Evolutionary conservation across 179 eudicot genomes (phyloP).

Genomic region (Heliamphora pulchella): DNA sequence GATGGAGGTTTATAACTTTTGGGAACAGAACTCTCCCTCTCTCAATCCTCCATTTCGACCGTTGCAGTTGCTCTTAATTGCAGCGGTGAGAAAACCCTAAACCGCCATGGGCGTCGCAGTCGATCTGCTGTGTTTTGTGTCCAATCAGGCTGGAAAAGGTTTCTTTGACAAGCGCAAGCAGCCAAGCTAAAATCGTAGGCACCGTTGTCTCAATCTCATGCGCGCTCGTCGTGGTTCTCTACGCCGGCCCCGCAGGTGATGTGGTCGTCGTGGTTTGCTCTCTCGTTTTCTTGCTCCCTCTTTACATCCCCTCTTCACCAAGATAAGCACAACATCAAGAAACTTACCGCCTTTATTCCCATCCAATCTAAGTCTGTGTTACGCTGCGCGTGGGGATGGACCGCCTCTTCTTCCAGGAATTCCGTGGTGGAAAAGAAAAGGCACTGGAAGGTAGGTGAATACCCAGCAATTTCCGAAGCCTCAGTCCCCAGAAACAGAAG

Average conservation of each 20-base stretch:
- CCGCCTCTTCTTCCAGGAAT: conserved; percentile 18
- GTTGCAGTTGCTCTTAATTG: no score
- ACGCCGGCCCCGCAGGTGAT: not conserved
- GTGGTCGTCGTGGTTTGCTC: conserved; percentile 14
- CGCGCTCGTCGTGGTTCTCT: no score
- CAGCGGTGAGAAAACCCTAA: no score
- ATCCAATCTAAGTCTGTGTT: conserved; percentile 16
- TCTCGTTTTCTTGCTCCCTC: conserved; percentile 44
- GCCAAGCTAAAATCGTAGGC: no score
- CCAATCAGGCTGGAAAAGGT: no score
- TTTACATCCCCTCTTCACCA: conserved; percentile 26
- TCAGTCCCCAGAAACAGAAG: conserved; percentile 20
- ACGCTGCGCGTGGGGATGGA: conserved; percentile 17
- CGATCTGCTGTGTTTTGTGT: no score
- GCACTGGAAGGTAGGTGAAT: conserved; percentile 77
- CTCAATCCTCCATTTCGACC: no score
- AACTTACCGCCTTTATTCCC: conserved; percentile 17
- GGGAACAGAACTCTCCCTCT: no score
- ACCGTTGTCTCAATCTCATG: no score
- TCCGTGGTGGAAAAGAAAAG: conserved; percentile 29
- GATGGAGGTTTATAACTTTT: no score
- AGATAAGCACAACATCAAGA: conserved; percentile 9
- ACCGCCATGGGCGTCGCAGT: no score
- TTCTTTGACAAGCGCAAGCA: no score
- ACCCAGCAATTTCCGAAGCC: conserved; percentile 43